These are phyloP conservation scores for Annulohypoxylon maeteangense DNA, from an alignment of 495 filamentous ascomycete species.

Conservation along the genomic window DNA sequence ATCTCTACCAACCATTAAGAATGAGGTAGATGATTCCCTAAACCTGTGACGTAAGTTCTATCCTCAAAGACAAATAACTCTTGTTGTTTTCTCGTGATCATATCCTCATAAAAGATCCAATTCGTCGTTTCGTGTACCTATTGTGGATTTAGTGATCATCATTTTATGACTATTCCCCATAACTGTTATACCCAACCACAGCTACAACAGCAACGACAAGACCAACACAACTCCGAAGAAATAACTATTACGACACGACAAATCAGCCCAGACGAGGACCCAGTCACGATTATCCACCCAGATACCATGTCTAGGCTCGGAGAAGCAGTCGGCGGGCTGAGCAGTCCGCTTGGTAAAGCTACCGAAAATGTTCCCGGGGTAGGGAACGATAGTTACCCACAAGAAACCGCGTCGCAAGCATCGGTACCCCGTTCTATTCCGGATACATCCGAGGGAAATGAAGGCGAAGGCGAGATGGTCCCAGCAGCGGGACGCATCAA, in stretches of 20 bases:
- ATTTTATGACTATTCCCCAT: constrained; percentile 23
- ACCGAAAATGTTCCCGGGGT: constrained; percentile 12
- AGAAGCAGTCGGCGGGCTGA: constrained; percentile 32
- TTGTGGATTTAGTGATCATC: not conserved
- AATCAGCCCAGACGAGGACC: constrained; percentile 37
- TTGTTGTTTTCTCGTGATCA: constrained; percentile 1
- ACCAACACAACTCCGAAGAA: constrained; percentile 18
- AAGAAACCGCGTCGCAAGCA: constrained; percentile 26
- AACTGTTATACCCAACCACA: constrained; percentile 20
- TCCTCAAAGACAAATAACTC: not conserved
- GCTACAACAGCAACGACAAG: constrained; percentile 4
- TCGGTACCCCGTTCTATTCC: constrained; percentile 44
- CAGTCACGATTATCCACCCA: constrained; percentile 39
- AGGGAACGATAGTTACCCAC: constrained; percentile 1
- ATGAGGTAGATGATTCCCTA: constrained; percentile 2
- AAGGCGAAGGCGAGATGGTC: constrained; percentile 47
- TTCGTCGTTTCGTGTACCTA: not conserved
- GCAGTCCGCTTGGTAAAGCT: constrained; percentile 26
- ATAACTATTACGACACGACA: constrained; percentile 31
- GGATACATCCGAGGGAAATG: constrained; percentile 28
- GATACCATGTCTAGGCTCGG: constrained; percentile 47
- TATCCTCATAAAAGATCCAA: constrained; percentile 34
- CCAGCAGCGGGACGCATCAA: constrained; percentile 49
- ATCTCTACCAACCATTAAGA: not conserved
- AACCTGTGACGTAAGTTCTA: constrained; percentile 35